Evolutionary conservation across 306 rosid species (phyloP).

Genomic region (Benincasa hispida): DNA sequence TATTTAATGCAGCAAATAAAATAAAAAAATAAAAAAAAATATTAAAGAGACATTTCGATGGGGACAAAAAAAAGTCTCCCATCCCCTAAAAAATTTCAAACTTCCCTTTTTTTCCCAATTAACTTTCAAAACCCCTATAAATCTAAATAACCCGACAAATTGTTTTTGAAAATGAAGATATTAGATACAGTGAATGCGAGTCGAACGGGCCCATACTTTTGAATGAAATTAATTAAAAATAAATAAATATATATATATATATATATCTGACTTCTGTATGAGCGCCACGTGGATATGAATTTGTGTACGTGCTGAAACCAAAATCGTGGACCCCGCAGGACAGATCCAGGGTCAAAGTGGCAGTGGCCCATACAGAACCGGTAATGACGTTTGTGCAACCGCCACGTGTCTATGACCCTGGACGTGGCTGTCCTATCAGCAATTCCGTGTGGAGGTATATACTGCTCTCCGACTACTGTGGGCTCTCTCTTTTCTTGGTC

Average conservation of each 20-base stretch:
- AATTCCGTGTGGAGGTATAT: slow-evolving; percentile 10
- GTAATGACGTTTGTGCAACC: neutral
- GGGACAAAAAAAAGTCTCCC: too few relatives aligned
- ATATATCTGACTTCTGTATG: neutral
- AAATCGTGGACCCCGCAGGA: neutral
- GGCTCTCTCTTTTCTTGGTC: slow-evolving; percentile 8
- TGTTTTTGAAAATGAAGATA: too few relatives aligned
- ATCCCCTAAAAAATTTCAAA: too few relatives aligned
- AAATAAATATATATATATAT: neutral
- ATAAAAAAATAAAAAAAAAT: too few relatives aligned
- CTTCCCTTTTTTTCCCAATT: too few relatives aligned
- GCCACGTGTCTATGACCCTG: slow-evolving; percentile 15
- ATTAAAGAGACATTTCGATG: too few relatives aligned
- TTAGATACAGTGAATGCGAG: neutral
- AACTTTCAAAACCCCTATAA: too few relatives aligned
- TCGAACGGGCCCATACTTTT: neutral
- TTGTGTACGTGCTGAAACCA: neutral
- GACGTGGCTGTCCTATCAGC: slow-evolving; percentile 14
- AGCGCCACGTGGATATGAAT: neutral
- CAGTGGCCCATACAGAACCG: neutral
- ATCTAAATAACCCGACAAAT: too few relatives aligned
- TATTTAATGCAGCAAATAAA: too few relatives aligned
- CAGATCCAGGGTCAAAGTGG: neutral
- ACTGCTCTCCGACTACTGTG: neutral
- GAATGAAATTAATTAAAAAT: neutral